Percentiles rank a stretch among this genome's conserved stretches.
Conservation (phyloP, 331 rosid genomes). For the Quercus phellos region DNA sequence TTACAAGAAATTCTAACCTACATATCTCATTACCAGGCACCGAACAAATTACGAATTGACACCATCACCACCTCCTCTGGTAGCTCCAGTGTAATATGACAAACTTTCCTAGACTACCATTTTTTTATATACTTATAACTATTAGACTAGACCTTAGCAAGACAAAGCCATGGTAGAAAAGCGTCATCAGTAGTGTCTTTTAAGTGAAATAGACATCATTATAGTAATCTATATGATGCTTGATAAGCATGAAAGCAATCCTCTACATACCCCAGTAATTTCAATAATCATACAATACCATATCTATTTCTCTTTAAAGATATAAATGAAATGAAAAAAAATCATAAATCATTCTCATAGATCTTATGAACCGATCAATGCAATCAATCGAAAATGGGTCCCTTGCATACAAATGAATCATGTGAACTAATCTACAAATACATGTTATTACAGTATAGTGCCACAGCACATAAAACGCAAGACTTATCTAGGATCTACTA, state of each 20-base stretch:
- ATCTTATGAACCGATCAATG: too few species aligned
- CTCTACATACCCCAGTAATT: not conserved
- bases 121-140: too few species aligned
- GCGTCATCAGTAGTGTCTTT: too few species aligned
- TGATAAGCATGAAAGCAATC: not conserved
- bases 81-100: not conserved
- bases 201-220: not conserved
- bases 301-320: not conserved
- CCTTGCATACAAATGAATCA: not conserved
- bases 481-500: not conserved
- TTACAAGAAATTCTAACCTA: not conserved
- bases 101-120: not conserved
- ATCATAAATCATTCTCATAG: not conserved
- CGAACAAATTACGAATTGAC: not conserved
- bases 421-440: not conserved
- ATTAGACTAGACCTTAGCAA: too few species aligned
- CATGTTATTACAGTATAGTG: not conserved
- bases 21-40: not conserved
- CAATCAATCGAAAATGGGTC: not conserved
- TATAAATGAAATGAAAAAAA: not conserved
- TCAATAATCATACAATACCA: not conserved
- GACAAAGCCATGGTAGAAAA: too few species aligned
- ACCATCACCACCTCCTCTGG: not conserved
- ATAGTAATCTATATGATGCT: not conserved
- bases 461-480: not conserved